Conservation (phyloP, 306 rosid genomes). For the Rosa multiflora region DNA sequence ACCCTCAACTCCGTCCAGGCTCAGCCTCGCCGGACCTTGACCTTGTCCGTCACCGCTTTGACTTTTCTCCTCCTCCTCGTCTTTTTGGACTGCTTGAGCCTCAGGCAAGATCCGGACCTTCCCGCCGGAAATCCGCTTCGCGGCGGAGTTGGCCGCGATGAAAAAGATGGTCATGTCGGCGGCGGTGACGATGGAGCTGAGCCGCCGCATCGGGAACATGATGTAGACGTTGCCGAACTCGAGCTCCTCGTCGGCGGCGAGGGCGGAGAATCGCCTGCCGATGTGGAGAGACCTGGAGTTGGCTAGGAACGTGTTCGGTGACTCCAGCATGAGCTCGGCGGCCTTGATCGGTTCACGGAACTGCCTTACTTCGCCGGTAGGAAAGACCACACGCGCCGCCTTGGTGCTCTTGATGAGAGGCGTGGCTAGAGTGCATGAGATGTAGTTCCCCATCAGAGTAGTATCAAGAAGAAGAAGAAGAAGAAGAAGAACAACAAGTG, state of each 20-base stretch:
- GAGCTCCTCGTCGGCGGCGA: slow-evolving; percentile 74
- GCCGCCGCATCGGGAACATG: slow-evolving; percentile 72
- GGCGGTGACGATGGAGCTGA: slow-evolving; percentile 61
- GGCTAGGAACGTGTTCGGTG: slow-evolving; percentile 52
- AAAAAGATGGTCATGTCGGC: slow-evolving; percentile 73
- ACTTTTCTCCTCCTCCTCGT: background rate
- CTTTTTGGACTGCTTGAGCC: background rate
- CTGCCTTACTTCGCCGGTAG: slow-evolving; percentile 73
- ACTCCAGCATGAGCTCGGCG: slow-evolving; percentile 89
- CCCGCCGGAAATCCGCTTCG: slow-evolving; percentile 55
- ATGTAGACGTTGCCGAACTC: slow-evolving; percentile 72
- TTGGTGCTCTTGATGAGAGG: slow-evolving; percentile 60
- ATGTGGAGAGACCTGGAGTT: slow-evolving; percentile 66
- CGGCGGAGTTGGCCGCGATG: slow-evolving; percentile 74
- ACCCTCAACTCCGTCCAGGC: slow-evolving; percentile 61
- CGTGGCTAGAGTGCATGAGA: slow-evolving; percentile 66
- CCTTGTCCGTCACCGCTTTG: background rate
- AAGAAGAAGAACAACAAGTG: background rate
- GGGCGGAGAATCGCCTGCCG: slow-evolving; percentile 67
- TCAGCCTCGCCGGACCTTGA: slow-evolving; percentile 42
- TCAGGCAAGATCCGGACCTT: slow-evolving; percentile 48
- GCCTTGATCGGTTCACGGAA: slow-evolving; percentile 55
- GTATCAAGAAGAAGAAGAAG: background rate
- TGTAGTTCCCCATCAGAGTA: slow-evolving; percentile 67
- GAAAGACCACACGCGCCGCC: slow-evolving; percentile 64